Conservation (phyloP, 2,329 filamentous ascomycete species). For the Stachybotrys echinatus region DNA sequence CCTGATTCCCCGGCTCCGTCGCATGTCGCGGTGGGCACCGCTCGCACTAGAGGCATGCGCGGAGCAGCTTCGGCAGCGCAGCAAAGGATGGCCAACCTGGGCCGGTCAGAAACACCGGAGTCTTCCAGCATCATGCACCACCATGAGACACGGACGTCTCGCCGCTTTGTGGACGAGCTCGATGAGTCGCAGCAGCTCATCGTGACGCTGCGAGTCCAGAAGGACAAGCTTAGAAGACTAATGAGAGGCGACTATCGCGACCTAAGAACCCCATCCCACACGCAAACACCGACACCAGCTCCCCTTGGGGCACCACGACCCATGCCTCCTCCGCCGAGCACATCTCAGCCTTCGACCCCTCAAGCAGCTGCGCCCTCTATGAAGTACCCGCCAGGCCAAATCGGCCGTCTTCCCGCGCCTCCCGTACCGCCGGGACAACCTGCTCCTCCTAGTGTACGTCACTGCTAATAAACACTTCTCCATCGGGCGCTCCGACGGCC, state of each 20-base stretch:
- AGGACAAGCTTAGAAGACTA: conserved; percentile 65
- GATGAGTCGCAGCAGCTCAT: conserved; percentile 66
- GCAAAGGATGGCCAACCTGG: conserved; percentile 76
- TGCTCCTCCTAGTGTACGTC: conserved; percentile 56
- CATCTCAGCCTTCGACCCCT: conserved; percentile 29
- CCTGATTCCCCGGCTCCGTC: conserved; percentile 80
- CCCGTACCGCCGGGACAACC: conserved; percentile 54
- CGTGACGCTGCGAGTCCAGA: conserved; percentile 69
- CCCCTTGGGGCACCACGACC: conserved; percentile 21
- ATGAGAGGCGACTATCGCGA: conserved; percentile 48
- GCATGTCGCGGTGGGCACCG: conserved; percentile 67
- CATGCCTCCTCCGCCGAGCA: conserved; percentile 31
- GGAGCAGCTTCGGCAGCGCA: conserved; percentile 83
- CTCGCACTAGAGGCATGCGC: conserved; percentile 81
- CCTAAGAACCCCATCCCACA: conserved; percentile 26
- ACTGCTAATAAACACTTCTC: neutral
- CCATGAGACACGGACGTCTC: conserved; percentile 67
- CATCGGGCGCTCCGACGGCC: no score
- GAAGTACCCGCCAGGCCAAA: conserved; percentile 44
- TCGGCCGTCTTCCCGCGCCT: conserved; percentile 64
- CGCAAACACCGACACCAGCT: conserved; percentile 24
- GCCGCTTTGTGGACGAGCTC: conserved; percentile 69
- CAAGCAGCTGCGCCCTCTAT: conserved; percentile 27
- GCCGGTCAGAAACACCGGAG: conserved; percentile 87
- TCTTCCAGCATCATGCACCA: conserved; percentile 53